phyloP scores from a whole-genome alignment of 345 rosid species.

The Erysimum cheiranthoides region DNA sequence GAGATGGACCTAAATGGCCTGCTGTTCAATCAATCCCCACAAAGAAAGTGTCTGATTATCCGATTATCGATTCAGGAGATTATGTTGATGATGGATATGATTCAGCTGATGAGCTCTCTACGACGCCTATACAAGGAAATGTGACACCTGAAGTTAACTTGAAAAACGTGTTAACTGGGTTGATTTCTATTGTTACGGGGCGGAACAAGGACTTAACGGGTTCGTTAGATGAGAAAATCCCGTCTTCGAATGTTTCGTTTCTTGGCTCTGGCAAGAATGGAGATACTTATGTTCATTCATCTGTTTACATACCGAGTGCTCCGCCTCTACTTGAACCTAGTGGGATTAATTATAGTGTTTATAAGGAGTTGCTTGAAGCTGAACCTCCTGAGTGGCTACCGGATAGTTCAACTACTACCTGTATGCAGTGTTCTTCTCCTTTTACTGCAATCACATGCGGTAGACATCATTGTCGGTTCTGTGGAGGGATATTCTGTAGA shows the following conservation, averaged over 20 bases:
- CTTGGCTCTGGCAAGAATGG: constrained; percentile 78
- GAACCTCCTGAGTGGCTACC: constrained; percentile 98
- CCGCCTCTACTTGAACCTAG: constrained; percentile 83
- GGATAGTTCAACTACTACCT: constrained; percentile 75
- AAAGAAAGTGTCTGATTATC: constrained; percentile 50
- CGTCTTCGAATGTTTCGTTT: constrained; percentile 76
- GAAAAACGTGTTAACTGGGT: constrained; percentile 78
- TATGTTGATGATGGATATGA: constrained; percentile 65
- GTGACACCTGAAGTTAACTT: constrained; percentile 73
- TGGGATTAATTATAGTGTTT: constrained; percentile 60
- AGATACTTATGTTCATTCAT: constrained; percentile 75
- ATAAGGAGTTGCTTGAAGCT: constrained; percentile 78
- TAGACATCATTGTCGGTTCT: constrained; percentile 96
- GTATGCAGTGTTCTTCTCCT: constrained; percentile 83
- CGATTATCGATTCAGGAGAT: constrained; percentile 58
- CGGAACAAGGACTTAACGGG: constrained; percentile 50
- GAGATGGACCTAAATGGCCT: constrained; percentile 44
- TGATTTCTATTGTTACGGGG: constrained; percentile 84
- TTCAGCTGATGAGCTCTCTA: constrained; percentile 52
- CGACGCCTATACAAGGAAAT: constrained; percentile 27
- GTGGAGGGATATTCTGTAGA: constrained; percentile 94
- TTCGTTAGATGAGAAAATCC: constrained; percentile 44
- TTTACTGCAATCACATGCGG: constrained; percentile 88
- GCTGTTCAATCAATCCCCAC: constrained; percentile 40
- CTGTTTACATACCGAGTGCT: constrained; percentile 95